These are phyloP conservation scores for Stenogyne calaminthoides DNA, from an alignment of 305 asterid species.

Conservation along the genomic window DNA sequence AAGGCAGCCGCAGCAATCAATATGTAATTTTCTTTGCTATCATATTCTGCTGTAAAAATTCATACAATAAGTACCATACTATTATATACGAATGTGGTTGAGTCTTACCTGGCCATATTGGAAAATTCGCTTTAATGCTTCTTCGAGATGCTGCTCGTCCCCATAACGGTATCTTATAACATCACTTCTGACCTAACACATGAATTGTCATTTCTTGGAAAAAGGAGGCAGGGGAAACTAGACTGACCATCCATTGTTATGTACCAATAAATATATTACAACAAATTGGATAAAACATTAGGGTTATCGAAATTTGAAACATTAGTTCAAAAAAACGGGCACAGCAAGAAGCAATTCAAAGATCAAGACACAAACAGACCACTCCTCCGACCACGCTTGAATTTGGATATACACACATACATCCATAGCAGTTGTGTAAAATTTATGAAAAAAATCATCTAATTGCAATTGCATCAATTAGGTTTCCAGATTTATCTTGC, in stretches of 20 bases:
- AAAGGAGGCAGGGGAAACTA: slow-evolving; percentile 16
- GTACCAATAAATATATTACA: background rate
- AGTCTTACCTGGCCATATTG: slow-evolving; percentile 78
- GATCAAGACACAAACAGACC: background rate
- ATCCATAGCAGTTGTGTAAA: background rate
- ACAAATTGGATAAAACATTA: background rate
- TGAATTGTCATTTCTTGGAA: slow-evolving; percentile 25
- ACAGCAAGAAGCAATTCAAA: background rate
- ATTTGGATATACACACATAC: background rate
- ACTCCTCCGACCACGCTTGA: background rate
- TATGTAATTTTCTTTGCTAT: too few relatives aligned
- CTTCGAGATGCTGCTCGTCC: slow-evolving; percentile 96
- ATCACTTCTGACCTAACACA: slow-evolving; percentile 85
- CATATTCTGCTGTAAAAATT: too few relatives aligned
- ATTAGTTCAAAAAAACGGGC: background rate
- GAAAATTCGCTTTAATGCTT: slow-evolving; percentile 91
- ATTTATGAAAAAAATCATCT: background rate
- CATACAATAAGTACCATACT: too few relatives aligned
- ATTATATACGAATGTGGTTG: too few relatives aligned
- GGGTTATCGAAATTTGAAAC: background rate
- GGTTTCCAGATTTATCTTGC: slow-evolving; percentile 4
- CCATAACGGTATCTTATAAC: slow-evolving; percentile 95
- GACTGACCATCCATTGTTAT: slow-evolving; percentile 12
- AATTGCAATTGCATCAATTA: slow-evolving; percentile 1
- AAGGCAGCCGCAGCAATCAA: background rate